Base-by-base conservation (phyloP, 176 grass and related monocot species). In the Lolium perenne region DNA sequence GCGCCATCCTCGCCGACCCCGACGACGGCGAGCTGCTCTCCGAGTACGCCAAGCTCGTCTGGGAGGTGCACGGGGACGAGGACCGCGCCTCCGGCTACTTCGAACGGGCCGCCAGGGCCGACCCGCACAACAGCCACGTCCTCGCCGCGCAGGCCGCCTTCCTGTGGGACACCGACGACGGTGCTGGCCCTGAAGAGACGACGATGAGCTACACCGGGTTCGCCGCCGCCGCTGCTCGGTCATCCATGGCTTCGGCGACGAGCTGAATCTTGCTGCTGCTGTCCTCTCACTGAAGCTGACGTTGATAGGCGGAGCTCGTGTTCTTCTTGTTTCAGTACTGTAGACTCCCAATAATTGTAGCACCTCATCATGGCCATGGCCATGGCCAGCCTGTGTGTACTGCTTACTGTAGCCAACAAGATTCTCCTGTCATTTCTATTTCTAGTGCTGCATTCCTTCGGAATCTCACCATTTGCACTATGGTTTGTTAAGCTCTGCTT, bases 51-150 rank as follows among this genome's bases (percentile, higher is more conserved):
- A 94, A 90, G 87, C 78, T 99, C 29, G 76, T 99, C 5, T 99
- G 97, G 97, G 90, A 94, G 78, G 81, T 91, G 74, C 94, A 96
- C 84, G 38, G 68, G 18, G 97, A 99, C 57, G 88, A 91, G 50
- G 97, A 99, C 74, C 94, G 97, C 78, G 94, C 97, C 2, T 79
- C 82, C 74, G 76, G 84, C 85, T 99, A 99, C 83, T 99, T 96
- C 76, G 61, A 99, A 47, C 90, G 81, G 76, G 92, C 94, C 2
- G 88, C 87, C 47, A 84, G 67, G 73, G 95, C 95, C 8, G 63
- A 89, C 26, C 93, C 93, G 32, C 49, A 89, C 32, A 77, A 95
- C 85, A 97, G 91, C 89, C 83, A 91, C 49, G 95, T 97, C 46
- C 92, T 93, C 8, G 92, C 95, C 3, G 92, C 92, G 20, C 91